Conservation (phyloP, 1,284 basidiomycete genomes). For the Leccinum pallidistipes region DNA sequence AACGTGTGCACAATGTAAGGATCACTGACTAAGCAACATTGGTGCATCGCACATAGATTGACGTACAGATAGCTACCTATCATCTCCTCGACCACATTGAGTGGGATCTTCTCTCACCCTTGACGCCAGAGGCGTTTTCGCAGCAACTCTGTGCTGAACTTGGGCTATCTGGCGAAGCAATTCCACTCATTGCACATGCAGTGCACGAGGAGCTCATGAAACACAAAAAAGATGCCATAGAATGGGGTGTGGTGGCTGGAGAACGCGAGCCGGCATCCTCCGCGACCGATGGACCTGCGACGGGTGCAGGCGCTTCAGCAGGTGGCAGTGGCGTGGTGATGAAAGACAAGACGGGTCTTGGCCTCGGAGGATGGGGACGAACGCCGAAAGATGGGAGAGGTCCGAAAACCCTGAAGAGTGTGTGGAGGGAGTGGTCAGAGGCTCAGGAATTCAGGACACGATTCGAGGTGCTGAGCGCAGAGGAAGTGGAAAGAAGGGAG, state of each 20-base stretch:
- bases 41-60: conserved; percentile 61
- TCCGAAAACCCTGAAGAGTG: conserved; percentile 80
- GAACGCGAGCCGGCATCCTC: conserved; percentile 39
- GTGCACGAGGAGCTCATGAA: conserved; percentile 93
- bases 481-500: conserved; percentile 89
- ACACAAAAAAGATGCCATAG: conserved; percentile 93
- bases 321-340: conserved; percentile 39
- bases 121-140: conserved; percentile 90
- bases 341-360: conserved; percentile 79
- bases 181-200: conserved; percentile 88
- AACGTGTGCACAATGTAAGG: conserved; percentile 18
- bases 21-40: conserved; percentile 16
- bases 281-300: conserved; percentile 17
- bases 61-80: conserved; percentile 94
- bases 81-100: conserved; percentile 95
- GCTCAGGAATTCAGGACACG: conserved; percentile 90
- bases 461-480: conserved; percentile 82
- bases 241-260: conserved; percentile 83
- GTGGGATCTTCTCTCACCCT: conserved; percentile 93
- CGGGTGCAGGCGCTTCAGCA: conserved; percentile 29
- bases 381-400: conserved; percentile 72
- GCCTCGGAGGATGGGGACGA: conserved; percentile 67
- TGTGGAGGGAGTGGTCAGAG: conserved; percentile 96
- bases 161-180: conserved; percentile 85
- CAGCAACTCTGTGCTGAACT: conserved; percentile 82